Conservation (phyloP, 2,329 filamentous ascomycete genomes). For the Fusarium sp. region DNA sequence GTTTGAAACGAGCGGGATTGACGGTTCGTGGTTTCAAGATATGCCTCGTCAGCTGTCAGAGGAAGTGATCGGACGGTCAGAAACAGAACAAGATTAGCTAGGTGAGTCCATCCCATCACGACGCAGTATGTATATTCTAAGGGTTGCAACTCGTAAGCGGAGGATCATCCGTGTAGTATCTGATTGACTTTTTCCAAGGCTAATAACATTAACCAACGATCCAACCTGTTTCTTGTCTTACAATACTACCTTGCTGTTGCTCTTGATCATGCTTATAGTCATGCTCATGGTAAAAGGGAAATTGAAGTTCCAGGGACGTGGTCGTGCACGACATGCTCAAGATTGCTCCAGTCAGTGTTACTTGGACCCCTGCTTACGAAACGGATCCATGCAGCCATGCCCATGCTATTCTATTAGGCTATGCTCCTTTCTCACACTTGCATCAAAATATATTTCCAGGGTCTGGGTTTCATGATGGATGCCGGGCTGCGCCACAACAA, state of each 20-base stretch:
- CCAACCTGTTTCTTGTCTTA: not conserved
- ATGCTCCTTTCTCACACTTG: conserved; percentile 38
- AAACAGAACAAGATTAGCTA: conserved; percentile 1
- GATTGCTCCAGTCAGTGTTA: conserved; percentile 26
- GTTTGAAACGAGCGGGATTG: conserved; percentile 30
- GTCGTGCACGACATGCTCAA: conserved; percentile 41
- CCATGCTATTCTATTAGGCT: not conserved
- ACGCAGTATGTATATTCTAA: conserved; percentile 5
- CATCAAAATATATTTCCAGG: conserved; percentile 38
- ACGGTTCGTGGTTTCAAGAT: conserved; percentile 42
- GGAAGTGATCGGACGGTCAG: conserved; percentile 31
- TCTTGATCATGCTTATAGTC: not conserved
- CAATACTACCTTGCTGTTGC: not conserved
- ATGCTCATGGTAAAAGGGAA: conserved; percentile 17
- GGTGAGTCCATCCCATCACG: not conserved
- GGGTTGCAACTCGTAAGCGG: not conserved
- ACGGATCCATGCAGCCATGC: conserved; percentile 28
- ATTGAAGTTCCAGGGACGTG: conserved; percentile 44
- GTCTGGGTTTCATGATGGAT: conserved; percentile 45
- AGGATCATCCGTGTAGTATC: not conserved
- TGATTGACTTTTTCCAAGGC: conserved; percentile 11
- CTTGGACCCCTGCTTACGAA: conserved; percentile 34
- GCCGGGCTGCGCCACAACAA: not conserved
- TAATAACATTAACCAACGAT: conserved; percentile 4
- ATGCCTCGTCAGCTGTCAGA: conserved; percentile 35